phyloP scores from a whole-genome alignment of 208 protist genomes.

The Acanthamoeba royreba region DNA sequence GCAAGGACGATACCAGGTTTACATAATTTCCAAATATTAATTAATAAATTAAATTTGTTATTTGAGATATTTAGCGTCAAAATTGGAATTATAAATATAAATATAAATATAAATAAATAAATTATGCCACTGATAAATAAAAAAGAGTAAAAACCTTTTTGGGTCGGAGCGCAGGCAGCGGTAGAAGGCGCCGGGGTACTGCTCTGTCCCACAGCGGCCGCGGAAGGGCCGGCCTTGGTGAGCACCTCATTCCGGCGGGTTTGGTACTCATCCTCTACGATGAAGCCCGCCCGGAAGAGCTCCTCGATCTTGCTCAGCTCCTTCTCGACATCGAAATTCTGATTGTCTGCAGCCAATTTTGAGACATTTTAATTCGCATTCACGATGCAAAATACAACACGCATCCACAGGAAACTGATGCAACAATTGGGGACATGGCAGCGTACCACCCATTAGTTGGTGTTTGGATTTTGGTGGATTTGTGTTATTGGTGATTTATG shows the following conservation, averaged over 20 bases:
- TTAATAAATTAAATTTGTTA: background rate
- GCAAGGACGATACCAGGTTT: no score
- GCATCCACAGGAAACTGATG: no score
- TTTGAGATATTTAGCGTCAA: background rate
- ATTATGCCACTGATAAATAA: background rate
- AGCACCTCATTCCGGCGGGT: background rate
- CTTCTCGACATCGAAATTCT: no score
- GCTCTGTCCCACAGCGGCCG: background rate
- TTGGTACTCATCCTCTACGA: background rate
- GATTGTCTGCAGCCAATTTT: no score
- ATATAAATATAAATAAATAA: background rate
- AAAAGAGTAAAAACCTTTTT: no score
- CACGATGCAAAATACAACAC: no score
- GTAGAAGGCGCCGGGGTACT: background rate
- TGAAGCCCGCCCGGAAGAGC: background rate
- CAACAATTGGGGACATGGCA: no score
- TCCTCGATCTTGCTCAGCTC: background rate
- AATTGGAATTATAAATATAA: background rate
- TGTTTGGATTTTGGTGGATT: no score
- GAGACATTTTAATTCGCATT: no score
- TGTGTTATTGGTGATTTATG: no score
- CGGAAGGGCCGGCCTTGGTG: background rate
- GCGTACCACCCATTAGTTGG: no score
- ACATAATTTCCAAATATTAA: background rate
- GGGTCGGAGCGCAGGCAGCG: no score